Evolutionary conservation across 805 yeast genomes (phyloP), one percentile per base, ranked within the genome.

Genomic region (Suhomyces prunicola): DNA sequence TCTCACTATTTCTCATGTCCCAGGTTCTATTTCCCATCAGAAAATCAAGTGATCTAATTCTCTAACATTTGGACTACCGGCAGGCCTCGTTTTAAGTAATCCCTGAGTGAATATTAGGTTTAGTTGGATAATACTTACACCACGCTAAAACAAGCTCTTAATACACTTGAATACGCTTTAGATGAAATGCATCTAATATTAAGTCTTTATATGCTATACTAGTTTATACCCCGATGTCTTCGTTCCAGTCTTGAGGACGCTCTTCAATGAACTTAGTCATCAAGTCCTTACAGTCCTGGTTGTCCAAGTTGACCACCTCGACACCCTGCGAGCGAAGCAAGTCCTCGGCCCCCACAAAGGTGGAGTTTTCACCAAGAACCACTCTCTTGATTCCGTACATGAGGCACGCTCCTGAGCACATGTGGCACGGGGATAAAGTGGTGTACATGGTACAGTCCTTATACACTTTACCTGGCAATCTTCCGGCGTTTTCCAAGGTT

Each of bases 331-430:
- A 64, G 56, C 68, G 66, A 61, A 93, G 76, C 67, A 84, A 84
- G 44, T 85, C 87, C 67, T 93, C 97, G 26, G 89, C 96, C 10
- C 97, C 97, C 33, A 78, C 60, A 61, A 88, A 93, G 29, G 87
- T 93, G 51, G 72, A 81, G 70, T 91, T 91, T 67, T 93, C 99
- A 29, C 97, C 97, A 69, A 91, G 62, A 0, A 93, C 97, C 42
- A 90, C 87, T 57, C 97, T 79, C 62, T 86, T 85, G 60, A 93
- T 80, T 41, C 96, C 97, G 72, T 91, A 93, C 78, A 93, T 76
- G 50, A 93, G 64, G 57, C 93, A 88, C 5, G 97, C 96, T 19
- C 98, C 98, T 4, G 94, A 83, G 68, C 98, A 93, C 97, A 93
- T 93, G 60, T 85, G 80, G 68, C 98, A 93, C 3, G 98, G 97